Conservation (phyloP, 2,329 filamentous ascomycete species). For the Calycina herbarum region DNA sequence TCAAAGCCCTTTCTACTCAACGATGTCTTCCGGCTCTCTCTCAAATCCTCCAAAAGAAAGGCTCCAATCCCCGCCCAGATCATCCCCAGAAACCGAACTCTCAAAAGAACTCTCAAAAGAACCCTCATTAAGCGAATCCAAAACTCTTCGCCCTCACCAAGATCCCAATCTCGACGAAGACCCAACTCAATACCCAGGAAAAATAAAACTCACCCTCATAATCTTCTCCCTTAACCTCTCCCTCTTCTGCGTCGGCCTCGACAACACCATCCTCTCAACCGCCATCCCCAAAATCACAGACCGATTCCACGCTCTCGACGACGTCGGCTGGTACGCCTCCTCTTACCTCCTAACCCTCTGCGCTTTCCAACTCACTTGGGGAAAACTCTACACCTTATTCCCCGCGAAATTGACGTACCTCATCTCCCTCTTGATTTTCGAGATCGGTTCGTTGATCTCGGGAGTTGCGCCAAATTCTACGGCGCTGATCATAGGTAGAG, state of each 20-base stretch:
- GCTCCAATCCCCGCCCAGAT: no score
- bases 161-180: no score
- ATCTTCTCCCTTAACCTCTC: no score
- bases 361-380: slow-evolving; percentile 27
- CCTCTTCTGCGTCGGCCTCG: not conserved
- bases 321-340: slow-evolving; percentile 40
- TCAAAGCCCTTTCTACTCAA: no score
- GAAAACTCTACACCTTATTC: slow-evolving; percentile 26
- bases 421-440: slow-evolving; percentile 26
- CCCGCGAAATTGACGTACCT: slow-evolving; percentile 25
- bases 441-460: slow-evolving; percentile 28
- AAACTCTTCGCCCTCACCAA: no score
- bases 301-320: slow-evolving; percentile 39
- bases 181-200: no score
- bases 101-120: no score
- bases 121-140: no score
- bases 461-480: slow-evolving; percentile 28
- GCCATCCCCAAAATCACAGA: slow-evolving; percentile 41
- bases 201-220: no score
- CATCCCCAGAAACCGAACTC: no score
- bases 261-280: slow-evolving; percentile 31
- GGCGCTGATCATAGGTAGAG: slow-evolving; percentile 30
- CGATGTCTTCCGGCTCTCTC: no score
- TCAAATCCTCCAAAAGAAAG: no score
- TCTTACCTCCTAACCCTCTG: slow-evolving; percentile 39